Percentiles rank a stretch among this genome's conserved stretches.
Evolutionary conservation across 305 asterid genomes (phyloP).

Genomic region (Euphrasia arctica): DNA sequence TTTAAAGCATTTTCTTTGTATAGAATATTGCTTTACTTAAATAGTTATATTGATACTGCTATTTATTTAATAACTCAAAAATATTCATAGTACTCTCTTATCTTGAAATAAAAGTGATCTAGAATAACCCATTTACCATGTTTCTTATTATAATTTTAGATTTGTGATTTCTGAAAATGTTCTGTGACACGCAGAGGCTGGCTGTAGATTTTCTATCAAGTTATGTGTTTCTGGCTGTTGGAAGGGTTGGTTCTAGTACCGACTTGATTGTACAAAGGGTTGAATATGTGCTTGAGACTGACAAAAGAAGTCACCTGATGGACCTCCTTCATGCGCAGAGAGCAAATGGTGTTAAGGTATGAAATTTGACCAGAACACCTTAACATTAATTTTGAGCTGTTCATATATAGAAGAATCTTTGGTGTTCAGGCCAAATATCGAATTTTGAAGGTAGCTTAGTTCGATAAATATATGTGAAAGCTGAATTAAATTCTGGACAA

Average conservation of each 20-base stretch:
- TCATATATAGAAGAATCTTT: neutral
- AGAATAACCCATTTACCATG: neutral
- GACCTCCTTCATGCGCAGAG: constrained; percentile 88
- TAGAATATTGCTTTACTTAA: neutral
- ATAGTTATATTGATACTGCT: neutral
- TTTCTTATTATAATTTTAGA: constrained; percentile 16
- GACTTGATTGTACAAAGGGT: constrained; percentile 87
- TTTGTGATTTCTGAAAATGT: constrained; percentile 23
- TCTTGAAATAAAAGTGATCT: neutral
- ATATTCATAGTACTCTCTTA: neutral
- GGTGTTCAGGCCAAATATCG: neutral
- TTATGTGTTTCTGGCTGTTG: constrained; percentile 78
- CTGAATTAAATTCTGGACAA: constrained; percentile 4
- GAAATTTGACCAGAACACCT: constrained; percentile 2
- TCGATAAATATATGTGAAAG: constrained; percentile 10
- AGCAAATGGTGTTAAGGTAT: constrained; percentile 54
- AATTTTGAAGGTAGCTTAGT: neutral
- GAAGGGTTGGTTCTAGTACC: constrained; percentile 91
- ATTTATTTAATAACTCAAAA: neutral
- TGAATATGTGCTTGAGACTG: constrained; percentile 81
- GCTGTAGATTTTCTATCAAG: constrained; percentile 70
- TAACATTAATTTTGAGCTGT: neutral
- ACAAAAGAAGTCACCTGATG: constrained; percentile 87
- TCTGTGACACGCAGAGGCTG: constrained; percentile 53
- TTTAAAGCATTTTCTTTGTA: neutral